phyloP scores from a whole-genome alignment of 352 stramenopile genomes.

The Thraustotheca clavata region DNA sequence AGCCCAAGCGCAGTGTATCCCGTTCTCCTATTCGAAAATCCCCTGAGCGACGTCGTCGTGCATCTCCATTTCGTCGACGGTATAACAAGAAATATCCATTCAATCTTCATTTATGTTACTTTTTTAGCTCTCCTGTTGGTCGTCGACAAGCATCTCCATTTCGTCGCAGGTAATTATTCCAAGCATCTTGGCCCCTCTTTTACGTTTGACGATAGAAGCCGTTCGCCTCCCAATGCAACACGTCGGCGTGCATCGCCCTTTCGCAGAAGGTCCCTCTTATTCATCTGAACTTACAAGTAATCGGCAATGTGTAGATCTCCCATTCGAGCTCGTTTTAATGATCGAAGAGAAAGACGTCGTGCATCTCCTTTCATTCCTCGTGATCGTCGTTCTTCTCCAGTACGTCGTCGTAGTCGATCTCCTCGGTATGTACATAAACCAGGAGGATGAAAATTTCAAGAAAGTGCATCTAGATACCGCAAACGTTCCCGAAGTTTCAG shows the following conservation, averaged over 20 bases:
- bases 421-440: conserved; percentile 4
- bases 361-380: conserved; percentile 28
- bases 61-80: conserved; percentile 7
- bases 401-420: conserved; percentile 21
- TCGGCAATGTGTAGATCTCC: not conserved
- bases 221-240: conserved; percentile 16
- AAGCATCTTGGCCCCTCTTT: not conserved
- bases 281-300: not conserved
- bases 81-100: not conserved
- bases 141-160: conserved; percentile 35
- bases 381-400: conserved; percentile 28
- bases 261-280: conserved; percentile 2
- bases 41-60: not conserved
- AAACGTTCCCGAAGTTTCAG: conserved; percentile 23
- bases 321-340: no score
- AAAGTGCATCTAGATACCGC: not conserved
- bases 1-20: conserved; percentile 15
- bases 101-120: not conserved
- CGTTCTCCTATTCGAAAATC: not conserved
- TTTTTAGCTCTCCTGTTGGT: not conserved
- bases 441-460: no score
- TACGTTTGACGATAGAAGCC: conserved; percentile 10
- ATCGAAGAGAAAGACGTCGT: conserved; percentile 3
- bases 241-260: conserved; percentile 20
- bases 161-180: conserved; percentile 25